phyloP scores from a whole-genome alignment of 2,329 filamentous ascomycete genomes.

The Furcasterigmium sp. region DNA sequence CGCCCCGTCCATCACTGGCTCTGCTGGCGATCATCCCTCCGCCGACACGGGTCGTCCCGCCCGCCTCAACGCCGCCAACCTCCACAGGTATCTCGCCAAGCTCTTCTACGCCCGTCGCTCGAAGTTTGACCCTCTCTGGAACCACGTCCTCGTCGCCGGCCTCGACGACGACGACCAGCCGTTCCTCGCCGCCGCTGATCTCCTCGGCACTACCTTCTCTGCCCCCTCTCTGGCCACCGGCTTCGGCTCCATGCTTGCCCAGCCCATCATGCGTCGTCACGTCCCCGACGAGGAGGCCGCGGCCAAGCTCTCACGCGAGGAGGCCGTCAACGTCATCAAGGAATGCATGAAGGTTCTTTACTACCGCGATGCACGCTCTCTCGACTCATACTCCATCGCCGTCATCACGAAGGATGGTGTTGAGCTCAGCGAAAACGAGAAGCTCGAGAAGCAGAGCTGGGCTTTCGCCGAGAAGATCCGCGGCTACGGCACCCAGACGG shows the following conservation, averaged over 20 bases:
- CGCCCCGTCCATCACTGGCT: conserved; percentile 33
- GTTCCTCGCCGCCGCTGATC: conserved; percentile 86
- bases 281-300: conserved; percentile 81
- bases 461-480: conserved; percentile 92
- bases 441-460: conserved; percentile 95
- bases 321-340: conserved; percentile 75
- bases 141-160: conserved; percentile 86
- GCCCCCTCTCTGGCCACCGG: conserved; percentile 87
- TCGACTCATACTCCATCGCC: conserved; percentile 88
- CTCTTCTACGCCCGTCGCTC: conserved; percentile 92
- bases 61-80: conserved; percentile 80
- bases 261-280: conserved; percentile 80
- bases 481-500: conserved; percentile 86
- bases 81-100: conserved; percentile 95
- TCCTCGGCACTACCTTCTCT: conserved; percentile 88
- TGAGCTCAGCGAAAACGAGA: conserved; percentile 75
- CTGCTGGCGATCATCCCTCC: conserved; percentile 10
- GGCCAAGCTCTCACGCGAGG: conserved; percentile 65
- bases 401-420: conserved; percentile 87
- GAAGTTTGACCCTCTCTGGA: conserved; percentile 97
- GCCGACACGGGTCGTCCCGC: conserved; percentile 14
- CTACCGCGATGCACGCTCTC: conserved; percentile 90
- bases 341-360: conserved; percentile 98
- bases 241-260: conserved; percentile 86
- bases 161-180: conserved; percentile 74